Evolutionary conservation across 2,329 filamentous ascomycete species (phyloP), one percentile per base, ranked within the genome.

Genomic region (Didymella arachidicola): DNA sequence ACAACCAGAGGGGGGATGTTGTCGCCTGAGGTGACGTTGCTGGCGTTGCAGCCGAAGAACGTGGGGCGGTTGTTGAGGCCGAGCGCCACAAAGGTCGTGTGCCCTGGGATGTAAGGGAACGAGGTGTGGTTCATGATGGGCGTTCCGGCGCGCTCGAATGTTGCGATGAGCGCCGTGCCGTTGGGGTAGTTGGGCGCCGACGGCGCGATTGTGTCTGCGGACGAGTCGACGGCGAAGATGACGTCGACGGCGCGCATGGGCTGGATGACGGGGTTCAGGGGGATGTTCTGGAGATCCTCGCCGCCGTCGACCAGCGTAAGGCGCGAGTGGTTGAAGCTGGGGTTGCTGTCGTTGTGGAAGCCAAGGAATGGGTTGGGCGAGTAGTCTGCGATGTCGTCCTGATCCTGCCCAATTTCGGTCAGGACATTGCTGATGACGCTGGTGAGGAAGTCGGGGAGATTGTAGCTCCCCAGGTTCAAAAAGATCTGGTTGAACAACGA

Each of bases 401-500:
- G 81, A 26, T 82, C 79, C 0, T 82, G 54, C 32, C 86, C 87
- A 18, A 96, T 64, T 2, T 76, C 66, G 0, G 72, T 59, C 2
- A 93, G 79, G 7, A 93, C 73, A 19, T 76, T 65, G 3, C 75
- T 72, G 14, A 91, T 67, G 19, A 83, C 82, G 5, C 79, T 68
- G 49, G 83, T 80, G 36, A 92, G 76, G 30, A 83, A 75, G 5
- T 70, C 72, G 2, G 82, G 82, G 7, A 86, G 69, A 32, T 83
- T 72, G 26, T 79, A 76, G 22, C 77, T 75, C 10, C 91, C 84
- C 54, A 94, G 80, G 11, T 86, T 78, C 3, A 93, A 81, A 18
- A 96, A 78, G 68, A 91, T 85, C 68, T 87, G 82, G 79, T 96
- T 97, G 83, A 97, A 97, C 2, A 97, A 82, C 0, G 90, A 89